Evolutionary conservation across 1,139 yeast genomes (phyloP).

Genomic region (Blastobotrys apis): DNA sequence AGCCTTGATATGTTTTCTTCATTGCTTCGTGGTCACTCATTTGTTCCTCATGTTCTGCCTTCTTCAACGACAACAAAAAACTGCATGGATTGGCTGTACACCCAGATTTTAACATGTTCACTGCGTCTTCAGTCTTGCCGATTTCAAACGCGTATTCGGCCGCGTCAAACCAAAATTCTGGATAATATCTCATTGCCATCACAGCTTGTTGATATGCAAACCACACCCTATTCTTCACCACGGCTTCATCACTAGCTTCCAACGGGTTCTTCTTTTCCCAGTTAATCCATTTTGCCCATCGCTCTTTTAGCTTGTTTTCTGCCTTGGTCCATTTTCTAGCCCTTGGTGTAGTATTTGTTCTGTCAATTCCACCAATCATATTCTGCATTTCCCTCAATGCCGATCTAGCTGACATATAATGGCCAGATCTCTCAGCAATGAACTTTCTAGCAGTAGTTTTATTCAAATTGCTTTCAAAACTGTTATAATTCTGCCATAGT

Average conservation of each 20-base stretch:
- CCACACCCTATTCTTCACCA: conserved; percentile 56
- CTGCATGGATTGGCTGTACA: conserved; percentile 67
- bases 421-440: conserved; percentile 75
- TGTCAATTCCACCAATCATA: conserved; percentile 46
- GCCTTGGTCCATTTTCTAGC: conserved; percentile 33
- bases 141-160: conserved; percentile 36
- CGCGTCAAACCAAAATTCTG: conserved; percentile 84
- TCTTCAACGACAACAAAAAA: conserved; percentile 58
- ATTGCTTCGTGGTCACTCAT: conserved; percentile 52
- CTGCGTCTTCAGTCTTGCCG: conserved; percentile 28
- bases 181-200: conserved; percentile 60
- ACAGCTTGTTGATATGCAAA: conserved; percentile 73
- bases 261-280: conserved; percentile 76
- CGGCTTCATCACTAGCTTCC: conserved; percentile 47
- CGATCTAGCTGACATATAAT: conserved; percentile 87
- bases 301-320: conserved; percentile 40
- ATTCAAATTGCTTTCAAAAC: conserved; percentile 77
- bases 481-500: conserved; percentile 75
- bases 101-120: conserved; percentile 51
- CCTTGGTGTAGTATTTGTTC: conserved; percentile 39
- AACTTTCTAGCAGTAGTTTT: conserved; percentile 79
- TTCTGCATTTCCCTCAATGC: conserved; percentile 68
- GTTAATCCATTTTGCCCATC: conserved; percentile 73
- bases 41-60: conserved; percentile 67
- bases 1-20: conserved; percentile 46